These are phyloP conservation scores for Drechslerella stenobrocha DNA, from an alignment of 2,329 filamentous ascomycete genomes.

Conservation along the genomic window DNA sequence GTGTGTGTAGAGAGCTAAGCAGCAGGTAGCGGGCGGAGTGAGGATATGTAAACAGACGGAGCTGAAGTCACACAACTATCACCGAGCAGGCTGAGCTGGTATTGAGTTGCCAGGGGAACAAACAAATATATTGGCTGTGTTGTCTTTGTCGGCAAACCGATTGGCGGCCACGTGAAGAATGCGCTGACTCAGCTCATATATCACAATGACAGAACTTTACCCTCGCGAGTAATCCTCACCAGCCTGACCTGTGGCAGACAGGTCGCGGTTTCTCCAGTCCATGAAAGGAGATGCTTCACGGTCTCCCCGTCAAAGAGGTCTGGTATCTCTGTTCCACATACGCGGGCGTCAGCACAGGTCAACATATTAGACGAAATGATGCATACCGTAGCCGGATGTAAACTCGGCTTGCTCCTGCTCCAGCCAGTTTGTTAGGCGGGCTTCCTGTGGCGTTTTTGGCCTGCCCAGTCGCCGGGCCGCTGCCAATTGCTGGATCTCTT, in stretches of 20 bases:
- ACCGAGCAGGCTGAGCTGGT: too few species aligned
- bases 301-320: conserved; percentile 17
- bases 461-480: conserved; percentile 19
- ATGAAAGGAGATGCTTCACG: conserved; percentile 5
- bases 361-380: neutral
- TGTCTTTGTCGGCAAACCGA: too few species aligned
- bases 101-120: too few species aligned
- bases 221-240: conserved; percentile 25
- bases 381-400: conserved; percentile 27
- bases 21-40: too few species aligned
- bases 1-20: too few species aligned
- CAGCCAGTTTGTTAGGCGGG: conserved; percentile 20
- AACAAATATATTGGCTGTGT: too few species aligned
- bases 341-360: neutral
- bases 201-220: too few species aligned
- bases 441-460: conserved; percentile 32
- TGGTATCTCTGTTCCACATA: conserved; percentile 17
- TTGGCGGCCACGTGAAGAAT: too few species aligned
- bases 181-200: too few species aligned
- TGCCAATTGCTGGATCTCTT: conserved; percentile 24
- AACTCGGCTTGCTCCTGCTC: conserved; percentile 30
- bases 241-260: conserved; percentile 19
- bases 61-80: too few species aligned
- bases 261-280: conserved; percentile 21
- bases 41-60: too few species aligned